phyloP scores from a whole-genome alignment of 225 moss, liverwort and hornwort species.

The Sphagnum contortum region DNA sequence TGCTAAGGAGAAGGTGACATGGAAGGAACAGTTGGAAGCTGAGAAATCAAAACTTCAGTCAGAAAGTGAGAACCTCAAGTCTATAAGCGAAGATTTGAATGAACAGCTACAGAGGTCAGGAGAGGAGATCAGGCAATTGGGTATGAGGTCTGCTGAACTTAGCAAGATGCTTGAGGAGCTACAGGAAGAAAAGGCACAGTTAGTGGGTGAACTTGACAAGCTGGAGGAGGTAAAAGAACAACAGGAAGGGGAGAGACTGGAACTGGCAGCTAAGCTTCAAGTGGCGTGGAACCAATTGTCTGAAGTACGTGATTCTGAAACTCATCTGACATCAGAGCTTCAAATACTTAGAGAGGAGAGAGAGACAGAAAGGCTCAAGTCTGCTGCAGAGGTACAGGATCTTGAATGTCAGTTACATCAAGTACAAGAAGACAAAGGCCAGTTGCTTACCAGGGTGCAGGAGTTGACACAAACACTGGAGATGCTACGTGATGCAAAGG shows the following conservation, averaged over 20 bases:
- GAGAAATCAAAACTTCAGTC: too few relatives aligned
- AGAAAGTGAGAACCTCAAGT: too few relatives aligned
- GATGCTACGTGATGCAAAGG: conserved; percentile 28
- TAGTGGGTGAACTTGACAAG: too few relatives aligned
- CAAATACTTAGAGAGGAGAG: conserved; percentile 23
- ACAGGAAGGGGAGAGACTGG: conserved; percentile 15
- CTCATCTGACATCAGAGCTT: conserved; percentile 28
- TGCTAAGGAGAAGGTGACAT: too few relatives aligned
- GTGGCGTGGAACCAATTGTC: conserved; percentile 39
- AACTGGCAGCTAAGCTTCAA: too few relatives aligned
- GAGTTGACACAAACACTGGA: conserved; percentile 26
- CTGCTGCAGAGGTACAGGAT: conserved; percentile 22
- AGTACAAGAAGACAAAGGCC: conserved; percentile 16
- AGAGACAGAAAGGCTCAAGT: conserved; percentile 20
- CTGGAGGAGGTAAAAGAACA: conserved; percentile 20
- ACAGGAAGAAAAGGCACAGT: conserved; percentile 11
- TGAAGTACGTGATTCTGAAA: conserved; percentile 30
- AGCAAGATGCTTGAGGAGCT: conserved; percentile 13
- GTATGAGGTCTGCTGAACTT: background rate
- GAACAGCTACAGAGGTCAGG: background rate
- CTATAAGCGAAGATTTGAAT: too few relatives aligned
- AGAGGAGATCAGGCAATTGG: background rate
- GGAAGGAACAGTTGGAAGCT: too few relatives aligned
- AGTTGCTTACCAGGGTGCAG: conserved; percentile 16
- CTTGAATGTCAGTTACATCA: conserved; percentile 22